A percentile compares a stretch with the other conserved stretches of the same genome.
These are phyloP conservation scores for Immersiporthe knoxdaviesiana DNA, from an alignment of 2,329 filamentous ascomycete genomes.

Conservation along the genomic window DNA sequence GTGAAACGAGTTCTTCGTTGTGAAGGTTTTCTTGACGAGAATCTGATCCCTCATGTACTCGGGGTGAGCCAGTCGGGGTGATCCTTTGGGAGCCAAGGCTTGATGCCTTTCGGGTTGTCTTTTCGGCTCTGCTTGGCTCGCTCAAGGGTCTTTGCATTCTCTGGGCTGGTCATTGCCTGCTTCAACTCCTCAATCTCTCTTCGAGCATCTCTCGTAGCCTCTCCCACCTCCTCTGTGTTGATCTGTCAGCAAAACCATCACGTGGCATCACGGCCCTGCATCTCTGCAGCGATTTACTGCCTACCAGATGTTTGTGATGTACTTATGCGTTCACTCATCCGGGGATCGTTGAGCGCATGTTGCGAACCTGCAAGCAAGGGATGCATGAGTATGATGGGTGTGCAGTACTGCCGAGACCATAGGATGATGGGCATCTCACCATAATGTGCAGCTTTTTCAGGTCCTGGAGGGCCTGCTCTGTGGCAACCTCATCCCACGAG, in stretches of 20 bases:
- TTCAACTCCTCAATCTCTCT: slow-evolving; percentile 57
- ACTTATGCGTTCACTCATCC: slow-evolving; percentile 56
- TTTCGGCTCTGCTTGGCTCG: slow-evolving; percentile 57
- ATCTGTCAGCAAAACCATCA: neutral
- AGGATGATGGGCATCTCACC: slow-evolving; percentile 30
- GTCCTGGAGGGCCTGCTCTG: slow-evolving; percentile 53
- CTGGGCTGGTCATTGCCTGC: slow-evolving; percentile 50
- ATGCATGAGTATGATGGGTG: neutral
- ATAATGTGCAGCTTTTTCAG: slow-evolving; percentile 60
- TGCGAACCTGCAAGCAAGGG: slow-evolving; percentile 35
- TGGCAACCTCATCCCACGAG: slow-evolving; percentile 52
- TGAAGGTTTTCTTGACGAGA: slow-evolving; percentile 7
- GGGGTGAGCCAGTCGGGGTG: slow-evolving; percentile 60
- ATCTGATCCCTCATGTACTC: slow-evolving; percentile 29
- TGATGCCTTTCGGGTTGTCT: slow-evolving; percentile 59
- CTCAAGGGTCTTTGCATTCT: slow-evolving; percentile 54
- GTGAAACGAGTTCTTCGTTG: neutral
- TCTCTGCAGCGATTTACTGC: slow-evolving; percentile 31
- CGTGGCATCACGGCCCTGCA: neutral
- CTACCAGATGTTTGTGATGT: slow-evolving; percentile 56
- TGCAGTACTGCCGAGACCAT: neutral
- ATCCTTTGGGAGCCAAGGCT: slow-evolving; percentile 61
- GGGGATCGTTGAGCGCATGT: slow-evolving; percentile 54
- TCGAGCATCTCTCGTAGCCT: slow-evolving; percentile 46
- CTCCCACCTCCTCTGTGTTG: slow-evolving; percentile 1